phyloP scores from a whole-genome alignment of 1,284 basidiomycete genomes.

The Grifola frondosa region DNA sequence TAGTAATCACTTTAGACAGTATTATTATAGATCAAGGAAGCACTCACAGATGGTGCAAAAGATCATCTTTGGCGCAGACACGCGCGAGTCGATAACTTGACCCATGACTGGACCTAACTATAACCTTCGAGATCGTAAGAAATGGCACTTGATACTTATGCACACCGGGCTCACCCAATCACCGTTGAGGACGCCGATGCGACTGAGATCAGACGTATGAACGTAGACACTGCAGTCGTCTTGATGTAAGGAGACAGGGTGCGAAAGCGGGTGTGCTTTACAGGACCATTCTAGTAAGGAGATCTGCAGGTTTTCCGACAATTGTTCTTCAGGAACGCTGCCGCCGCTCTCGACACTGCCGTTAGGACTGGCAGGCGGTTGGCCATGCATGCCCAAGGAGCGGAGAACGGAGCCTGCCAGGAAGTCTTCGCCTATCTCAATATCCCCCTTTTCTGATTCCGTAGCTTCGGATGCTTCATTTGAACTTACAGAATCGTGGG shows the following conservation, averaged over 20 bases:
- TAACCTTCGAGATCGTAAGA: slow-evolving; percentile 11
- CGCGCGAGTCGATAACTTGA: slow-evolving; percentile 50
- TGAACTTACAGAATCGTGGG: slow-evolving; percentile 13
- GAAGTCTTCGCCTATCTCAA: slow-evolving; percentile 67
- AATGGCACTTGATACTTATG: too few species aligned
- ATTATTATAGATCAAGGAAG: background rate
- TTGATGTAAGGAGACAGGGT: slow-evolving; percentile 32
- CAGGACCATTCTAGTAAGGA: slow-evolving; percentile 13
- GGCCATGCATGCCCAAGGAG: slow-evolving; percentile 9
- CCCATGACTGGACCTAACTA: slow-evolving; percentile 8
- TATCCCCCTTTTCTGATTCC: slow-evolving; percentile 26
- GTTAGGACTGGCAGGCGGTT: slow-evolving; percentile 1
- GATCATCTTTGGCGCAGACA: slow-evolving; percentile 51
- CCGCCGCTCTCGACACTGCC: background rate
- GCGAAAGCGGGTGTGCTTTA: slow-evolving; percentile 31
- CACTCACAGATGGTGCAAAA: slow-evolving; percentile 35
- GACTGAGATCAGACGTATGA: slow-evolving; percentile 21
- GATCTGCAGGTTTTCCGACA: slow-evolving; percentile 4
- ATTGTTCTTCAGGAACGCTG: background rate
- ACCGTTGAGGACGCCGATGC: slow-evolving; percentile 23
- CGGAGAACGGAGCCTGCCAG: slow-evolving; percentile 51
- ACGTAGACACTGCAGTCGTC: slow-evolving; percentile 25
- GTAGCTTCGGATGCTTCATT: slow-evolving; percentile 17
- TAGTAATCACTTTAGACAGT: slow-evolving; percentile 1
- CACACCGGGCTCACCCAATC: slow-evolving; percentile 59